phyloP scores from a whole-genome alignment of 495 filamentous ascomycete species.

The Echria macrotheca region DNA sequence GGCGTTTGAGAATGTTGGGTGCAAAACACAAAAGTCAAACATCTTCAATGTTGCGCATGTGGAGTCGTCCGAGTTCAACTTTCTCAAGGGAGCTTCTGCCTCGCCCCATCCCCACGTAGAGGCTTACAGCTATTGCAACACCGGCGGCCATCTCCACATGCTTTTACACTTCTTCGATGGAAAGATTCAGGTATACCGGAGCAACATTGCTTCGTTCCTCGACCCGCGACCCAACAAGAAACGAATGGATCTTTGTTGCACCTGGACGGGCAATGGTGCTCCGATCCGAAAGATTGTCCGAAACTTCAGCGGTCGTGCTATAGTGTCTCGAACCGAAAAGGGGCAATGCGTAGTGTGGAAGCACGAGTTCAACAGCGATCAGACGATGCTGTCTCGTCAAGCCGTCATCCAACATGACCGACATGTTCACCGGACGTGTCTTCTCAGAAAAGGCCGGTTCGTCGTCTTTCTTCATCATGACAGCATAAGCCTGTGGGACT shows the following conservation, averaged over 20 bases:
- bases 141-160: slow-evolving; percentile 61
- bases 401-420: slow-evolving; percentile 64
- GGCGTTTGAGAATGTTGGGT: slow-evolving; percentile 86
- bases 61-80: slow-evolving; percentile 56
- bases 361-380: slow-evolving; percentile 45
- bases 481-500: slow-evolving; percentile 78
- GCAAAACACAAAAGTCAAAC: slow-evolving; percentile 59
- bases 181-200: slow-evolving; percentile 72
- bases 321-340: slow-evolving; percentile 74
- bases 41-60: slow-evolving; percentile 88
- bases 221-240: slow-evolving; percentile 66
- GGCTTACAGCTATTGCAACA: slow-evolving; percentile 66
- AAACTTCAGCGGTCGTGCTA: slow-evolving; percentile 70
- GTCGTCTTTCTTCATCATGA: slow-evolving; percentile 75
- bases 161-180: slow-evolving; percentile 86
- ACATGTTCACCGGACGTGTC: slow-evolving; percentile 77
- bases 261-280: slow-evolving; percentile 81
- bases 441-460: slow-evolving; percentile 69
- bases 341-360: slow-evolving; percentile 82
- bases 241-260: slow-evolving; percentile 52
- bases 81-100: slow-evolving; percentile 42
- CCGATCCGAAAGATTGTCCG: slow-evolving; percentile 79
- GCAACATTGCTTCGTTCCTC: slow-evolving; percentile 72
- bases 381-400: slow-evolving; percentile 55
- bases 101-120: slow-evolving; percentile 53